phyloP scores from a whole-genome alignment of 305 asterid genomes.

The Rubia tinctorum region DNA sequence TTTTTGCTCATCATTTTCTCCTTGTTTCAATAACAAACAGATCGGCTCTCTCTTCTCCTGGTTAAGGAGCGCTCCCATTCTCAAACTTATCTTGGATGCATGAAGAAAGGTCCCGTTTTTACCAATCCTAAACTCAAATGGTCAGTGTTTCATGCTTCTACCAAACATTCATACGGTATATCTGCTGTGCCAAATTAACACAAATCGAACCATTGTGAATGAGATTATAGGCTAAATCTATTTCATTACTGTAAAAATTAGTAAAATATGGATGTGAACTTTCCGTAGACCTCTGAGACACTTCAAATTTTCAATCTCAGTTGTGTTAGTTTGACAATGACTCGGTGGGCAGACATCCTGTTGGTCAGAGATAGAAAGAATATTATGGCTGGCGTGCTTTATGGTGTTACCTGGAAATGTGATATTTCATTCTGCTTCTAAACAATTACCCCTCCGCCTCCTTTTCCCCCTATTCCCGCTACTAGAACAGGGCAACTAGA shows the following conservation, averaged over 20 bases:
- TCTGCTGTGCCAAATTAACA: background rate
- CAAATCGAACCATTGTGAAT: too few relatives aligned
- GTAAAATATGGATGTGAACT: background rate
- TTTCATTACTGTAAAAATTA: background rate
- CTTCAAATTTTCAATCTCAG: background rate
- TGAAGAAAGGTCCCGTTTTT: constrained; percentile 97
- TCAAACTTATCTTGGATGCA: constrained; percentile 93
- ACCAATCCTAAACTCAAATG: constrained; percentile 94
- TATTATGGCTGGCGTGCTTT: background rate
- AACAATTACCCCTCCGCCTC: too few relatives aligned
- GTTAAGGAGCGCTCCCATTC: constrained; percentile 92
- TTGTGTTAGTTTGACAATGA: background rate
- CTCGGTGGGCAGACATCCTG: too few relatives aligned
- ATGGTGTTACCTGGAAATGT: background rate
- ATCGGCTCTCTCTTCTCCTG: constrained; percentile 89
- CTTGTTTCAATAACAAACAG: constrained; percentile 31
- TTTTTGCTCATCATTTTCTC: constrained; percentile 14
- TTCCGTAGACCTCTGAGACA: background rate
- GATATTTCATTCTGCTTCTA: background rate
- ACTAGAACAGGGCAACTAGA: background rate
- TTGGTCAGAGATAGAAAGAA: background rate
- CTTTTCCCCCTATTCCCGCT: too few relatives aligned
- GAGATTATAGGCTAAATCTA: background rate
- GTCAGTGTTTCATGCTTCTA: constrained; percentile 41
- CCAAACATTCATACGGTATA: background rate